A percentile compares a stretch with the other conserved stretches of the same genome.
Evolutionary conservation across 768 basidiomycete species (phyloP).

Genomic region (Fistulinella prunicolor): DNA sequence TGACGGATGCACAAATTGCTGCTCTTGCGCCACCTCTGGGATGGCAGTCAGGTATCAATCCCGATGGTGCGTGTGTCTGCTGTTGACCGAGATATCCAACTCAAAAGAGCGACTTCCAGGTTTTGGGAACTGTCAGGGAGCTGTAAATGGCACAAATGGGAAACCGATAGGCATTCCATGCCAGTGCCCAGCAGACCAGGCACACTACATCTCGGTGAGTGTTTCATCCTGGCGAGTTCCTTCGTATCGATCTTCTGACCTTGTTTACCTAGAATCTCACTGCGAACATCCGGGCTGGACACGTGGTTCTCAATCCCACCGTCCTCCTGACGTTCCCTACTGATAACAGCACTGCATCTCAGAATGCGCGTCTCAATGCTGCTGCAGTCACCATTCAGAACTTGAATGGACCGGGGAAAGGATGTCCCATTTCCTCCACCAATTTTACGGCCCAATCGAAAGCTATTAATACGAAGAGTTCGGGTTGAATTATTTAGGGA

Average conservation of each 20-base stretch:
- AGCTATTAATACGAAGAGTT: conserved; percentile 14
- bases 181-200: conserved; percentile 32
- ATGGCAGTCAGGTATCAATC: conserved; percentile 51
- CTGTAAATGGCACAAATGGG: conserved; percentile 30
- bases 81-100: background rate
- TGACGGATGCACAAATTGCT: conserved; percentile 30
- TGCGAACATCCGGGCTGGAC: conserved; percentile 40
- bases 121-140: conserved; percentile 39
- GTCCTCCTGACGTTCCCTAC: conserved; percentile 43
- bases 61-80: conserved; percentile 44
- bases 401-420: conserved; percentile 59
- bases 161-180: conserved; percentile 35
- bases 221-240: background rate
- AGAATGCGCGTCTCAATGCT: conserved; percentile 51
- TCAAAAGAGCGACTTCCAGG: conserved; percentile 16
- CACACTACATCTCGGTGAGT: conserved; percentile 25
- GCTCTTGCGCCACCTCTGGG: conserved; percentile 59
- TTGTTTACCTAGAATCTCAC: conserved; percentile 30
- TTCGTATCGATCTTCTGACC: background rate
- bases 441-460: conserved; percentile 48
- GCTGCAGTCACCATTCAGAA: conserved; percentile 69
- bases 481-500: conserved; percentile 10
- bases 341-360: conserved; percentile 38
- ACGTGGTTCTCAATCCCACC: conserved; percentile 40
- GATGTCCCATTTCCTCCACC: conserved; percentile 63